Evolutionary conservation across 805 yeast genomes (phyloP).

Genomic region (Metschnikowia cubensis): DNA sequence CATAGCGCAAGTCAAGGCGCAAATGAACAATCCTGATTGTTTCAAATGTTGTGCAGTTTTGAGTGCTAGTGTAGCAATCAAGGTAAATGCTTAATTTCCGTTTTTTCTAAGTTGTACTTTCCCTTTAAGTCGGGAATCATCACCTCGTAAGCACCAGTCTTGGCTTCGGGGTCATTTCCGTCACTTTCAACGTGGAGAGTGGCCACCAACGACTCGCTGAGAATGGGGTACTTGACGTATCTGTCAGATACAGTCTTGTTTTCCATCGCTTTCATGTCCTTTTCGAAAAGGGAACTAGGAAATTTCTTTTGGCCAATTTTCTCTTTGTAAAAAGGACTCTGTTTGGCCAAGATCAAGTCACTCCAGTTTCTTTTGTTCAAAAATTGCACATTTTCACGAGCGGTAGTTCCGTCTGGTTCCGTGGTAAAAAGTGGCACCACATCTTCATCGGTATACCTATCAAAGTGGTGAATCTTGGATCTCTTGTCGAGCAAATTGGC

Average conservation of each 20-base stretch:
- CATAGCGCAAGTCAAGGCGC: background rate
- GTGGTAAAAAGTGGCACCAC: slow-evolving; percentile 64
- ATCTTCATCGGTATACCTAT: slow-evolving; percentile 67
- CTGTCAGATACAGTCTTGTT: slow-evolving; percentile 19
- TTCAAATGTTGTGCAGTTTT: background rate
- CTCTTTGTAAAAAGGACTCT: slow-evolving; percentile 24
- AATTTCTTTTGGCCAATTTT: slow-evolving; percentile 22
- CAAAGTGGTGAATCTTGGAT: slow-evolving; percentile 65
- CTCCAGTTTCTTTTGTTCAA: slow-evolving; percentile 70
- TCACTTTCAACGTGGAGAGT: slow-evolving; percentile 74
- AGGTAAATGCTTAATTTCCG: slow-evolving; percentile 32
- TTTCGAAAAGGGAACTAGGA: slow-evolving; percentile 40
- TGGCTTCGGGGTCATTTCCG: slow-evolving; percentile 41
- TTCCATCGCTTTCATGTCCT: slow-evolving; percentile 10
- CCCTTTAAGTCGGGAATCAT: slow-evolving; percentile 59
- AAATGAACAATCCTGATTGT: background rate
- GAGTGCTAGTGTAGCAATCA: background rate
- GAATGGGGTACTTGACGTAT: slow-evolving; percentile 51
- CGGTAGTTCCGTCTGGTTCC: slow-evolving; percentile 50
- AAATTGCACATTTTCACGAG: slow-evolving; percentile 48
- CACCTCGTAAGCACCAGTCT: slow-evolving; percentile 63
- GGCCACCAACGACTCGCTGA: slow-evolving; percentile 56
- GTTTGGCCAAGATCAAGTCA: slow-evolving; percentile 54
- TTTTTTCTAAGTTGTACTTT: slow-evolving; percentile 27
- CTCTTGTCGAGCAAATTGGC: slow-evolving; percentile 68